These are phyloP conservation scores for Phytophthora pini DNA, from an alignment of 352 stramenopile genomes.

Conservation along the genomic window DNA sequence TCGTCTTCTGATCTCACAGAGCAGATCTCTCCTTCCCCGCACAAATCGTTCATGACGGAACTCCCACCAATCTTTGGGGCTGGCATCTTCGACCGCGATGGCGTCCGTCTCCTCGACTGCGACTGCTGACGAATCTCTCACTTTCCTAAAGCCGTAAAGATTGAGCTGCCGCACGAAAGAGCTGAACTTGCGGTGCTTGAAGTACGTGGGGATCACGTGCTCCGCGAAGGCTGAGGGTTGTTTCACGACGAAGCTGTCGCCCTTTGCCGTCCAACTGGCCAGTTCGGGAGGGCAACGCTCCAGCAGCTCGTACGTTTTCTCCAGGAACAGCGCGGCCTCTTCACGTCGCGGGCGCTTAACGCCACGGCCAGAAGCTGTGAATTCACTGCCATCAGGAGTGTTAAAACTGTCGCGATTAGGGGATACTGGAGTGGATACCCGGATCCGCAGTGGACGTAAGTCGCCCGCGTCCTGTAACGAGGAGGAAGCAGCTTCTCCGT, in stretches of 20 bases:
- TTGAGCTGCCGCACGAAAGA: slow-evolving; percentile 94
- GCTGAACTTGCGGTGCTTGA: slow-evolving; percentile 94
- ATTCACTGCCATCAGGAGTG: slow-evolving; percentile 10
- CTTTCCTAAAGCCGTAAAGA: slow-evolving; percentile 92
- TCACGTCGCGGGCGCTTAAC: slow-evolving; percentile 50
- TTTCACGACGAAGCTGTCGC: slow-evolving; percentile 92
- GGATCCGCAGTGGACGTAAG: slow-evolving; percentile 42
- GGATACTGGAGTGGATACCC: slow-evolving; percentile 38
- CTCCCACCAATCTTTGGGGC: slow-evolving; percentile 81
- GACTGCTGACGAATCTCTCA: slow-evolving; percentile 37
- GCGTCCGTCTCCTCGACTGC: slow-evolving; percentile 2
- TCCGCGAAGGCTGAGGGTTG: slow-evolving; percentile 85
- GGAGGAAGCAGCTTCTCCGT: slow-evolving; percentile 4
- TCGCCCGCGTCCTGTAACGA: slow-evolving; percentile 5
- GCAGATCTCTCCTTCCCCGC: slow-evolving; percentile 62
- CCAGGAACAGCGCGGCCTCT: slow-evolving; percentile 79
- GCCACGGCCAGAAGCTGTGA: neutral
- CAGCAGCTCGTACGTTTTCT: slow-evolving; percentile 93
- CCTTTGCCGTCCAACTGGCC: slow-evolving; percentile 76
- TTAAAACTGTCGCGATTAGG: slow-evolving; percentile 30
- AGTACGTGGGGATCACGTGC: slow-evolving; percentile 90
- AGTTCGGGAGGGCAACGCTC: slow-evolving; percentile 77
- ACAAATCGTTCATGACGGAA: slow-evolving; percentile 90
- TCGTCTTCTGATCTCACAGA: slow-evolving; percentile 82
- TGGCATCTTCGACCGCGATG: slow-evolving; percentile 39